Conservation (phyloP, 129 eudicot genomes). For the Logfia minima region DNA sequence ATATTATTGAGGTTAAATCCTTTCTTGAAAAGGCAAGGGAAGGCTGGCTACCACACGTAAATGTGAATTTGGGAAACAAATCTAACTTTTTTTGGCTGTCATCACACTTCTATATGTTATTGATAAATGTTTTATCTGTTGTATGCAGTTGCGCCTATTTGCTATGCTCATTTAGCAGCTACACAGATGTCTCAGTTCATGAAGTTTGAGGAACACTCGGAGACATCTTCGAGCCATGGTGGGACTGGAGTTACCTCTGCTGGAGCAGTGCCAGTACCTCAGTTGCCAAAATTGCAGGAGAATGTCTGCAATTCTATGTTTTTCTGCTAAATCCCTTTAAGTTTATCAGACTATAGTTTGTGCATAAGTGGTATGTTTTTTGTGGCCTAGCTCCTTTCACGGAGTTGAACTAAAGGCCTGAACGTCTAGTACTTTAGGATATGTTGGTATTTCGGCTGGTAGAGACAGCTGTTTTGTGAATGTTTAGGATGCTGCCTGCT, state of each 20-base stretch:
- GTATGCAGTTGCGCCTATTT: slow-evolving; percentile 60
- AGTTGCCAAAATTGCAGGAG: slow-evolving; percentile 51
- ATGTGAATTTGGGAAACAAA: neutral
- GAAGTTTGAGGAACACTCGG: slow-evolving; percentile 66
- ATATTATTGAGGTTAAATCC: too few relatives aligned
- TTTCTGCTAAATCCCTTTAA: slow-evolving; percentile 44
- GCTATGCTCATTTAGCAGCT: slow-evolving; percentile 83
- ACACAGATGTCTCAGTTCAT: slow-evolving; percentile 68
- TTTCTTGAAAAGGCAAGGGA: neutral
- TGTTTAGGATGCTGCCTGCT: neutral
- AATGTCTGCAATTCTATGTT: slow-evolving; percentile 66
- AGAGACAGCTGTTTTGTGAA: neutral
- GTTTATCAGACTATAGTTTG: slow-evolving; percentile 3
- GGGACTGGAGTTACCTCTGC: slow-evolving; percentile 51
- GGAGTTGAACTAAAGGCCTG: slow-evolving; percentile 6
- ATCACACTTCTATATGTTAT: neutral
- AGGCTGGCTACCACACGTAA: neutral
- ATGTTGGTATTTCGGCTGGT: slow-evolving; percentile 1
- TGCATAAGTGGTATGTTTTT: slow-evolving; percentile 15
- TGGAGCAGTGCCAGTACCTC: slow-evolving; percentile 56
- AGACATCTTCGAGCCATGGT: slow-evolving; percentile 69
- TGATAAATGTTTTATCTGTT: neutral
- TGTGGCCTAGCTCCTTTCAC: neutral
- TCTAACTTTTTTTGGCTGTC: neutral
- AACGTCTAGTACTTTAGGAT: neutral